Base-by-base conservation (phyloP, 345 rosid species). In the Iberis pinnata region DNA sequence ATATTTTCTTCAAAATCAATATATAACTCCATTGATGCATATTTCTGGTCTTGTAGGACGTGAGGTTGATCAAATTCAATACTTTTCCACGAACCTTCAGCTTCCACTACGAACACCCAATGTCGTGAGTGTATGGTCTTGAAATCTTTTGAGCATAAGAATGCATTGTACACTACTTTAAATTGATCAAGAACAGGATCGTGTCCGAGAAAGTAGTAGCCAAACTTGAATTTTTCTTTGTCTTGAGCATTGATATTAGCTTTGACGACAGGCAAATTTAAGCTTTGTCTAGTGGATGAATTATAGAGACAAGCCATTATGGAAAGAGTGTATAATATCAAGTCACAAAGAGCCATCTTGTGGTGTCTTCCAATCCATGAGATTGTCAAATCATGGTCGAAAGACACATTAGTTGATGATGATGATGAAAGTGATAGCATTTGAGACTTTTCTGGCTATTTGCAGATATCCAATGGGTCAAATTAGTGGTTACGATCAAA, bases 181-280 rank as follows among this genome's bases (percentile, higher is more conserved):
- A 39, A 40, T 15, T 54, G 59, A 17, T 54, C 59, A 54, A 54
- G 59, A 16, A 40, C 47, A 25, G 37, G 38, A 17, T 54, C 47
- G 5, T 53, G 24, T 53, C 58, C 46, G 7, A 53, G 2, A 16
- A 15, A 39, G 46, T 53, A 53, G 46, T 1, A 1, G 5, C 24
- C 16, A 24, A 0, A 0, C 10, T 39, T 24, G 0, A 0, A 0
- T 10, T 1, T 0, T 1, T 0, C 12, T 24, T 27, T n/a, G n/a
- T n/a, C n/a, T n/a, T n/a, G n/a, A n/a, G n/a, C 0, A 39, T 15
- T 16, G 38, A 54, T 16, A 8, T 8, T 22, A 17, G 25, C 25
- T 40, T 38, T 24, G 8, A 54, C 18, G 17, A 48, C 7, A 1
- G 37, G 48, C n/a, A n/a, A n/a, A n/a, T n/a, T n/a, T n/a, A n/a